These are phyloP conservation scores for Diaporthe citrichinensis DNA, from an alignment of 2,329 filamentous ascomycete species.

Conservation along the genomic window DNA sequence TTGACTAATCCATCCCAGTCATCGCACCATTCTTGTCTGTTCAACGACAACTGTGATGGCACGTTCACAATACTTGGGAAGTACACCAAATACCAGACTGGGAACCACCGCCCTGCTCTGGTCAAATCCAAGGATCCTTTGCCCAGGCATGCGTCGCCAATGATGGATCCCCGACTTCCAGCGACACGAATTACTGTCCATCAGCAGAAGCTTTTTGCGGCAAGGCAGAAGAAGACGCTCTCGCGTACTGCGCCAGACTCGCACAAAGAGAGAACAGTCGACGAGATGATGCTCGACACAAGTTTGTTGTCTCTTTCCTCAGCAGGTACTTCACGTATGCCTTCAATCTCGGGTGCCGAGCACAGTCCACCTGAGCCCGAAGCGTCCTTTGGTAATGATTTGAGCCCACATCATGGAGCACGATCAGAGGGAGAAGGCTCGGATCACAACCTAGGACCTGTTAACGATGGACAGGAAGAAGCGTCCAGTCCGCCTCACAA, in stretches of 20 bases:
- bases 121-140: conserved; percentile 25
- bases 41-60: conserved; percentile 39
- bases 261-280: background rate
- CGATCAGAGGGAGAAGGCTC: background rate
- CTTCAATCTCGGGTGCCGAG: no score
- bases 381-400: background rate
- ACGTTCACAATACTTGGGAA: conserved; percentile 11
- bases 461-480: background rate
- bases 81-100: background rate
- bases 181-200: background rate
- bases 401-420: no score
- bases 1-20: background rate
- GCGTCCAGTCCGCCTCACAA: background rate
- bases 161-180: background rate
- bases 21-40: background rate
- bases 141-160: background rate
- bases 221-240: background rate
- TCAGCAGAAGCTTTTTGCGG: background rate
- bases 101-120: background rate
- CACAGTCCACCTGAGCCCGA: background rate
- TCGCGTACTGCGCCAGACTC: no score
- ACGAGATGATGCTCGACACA: conserved; percentile 20
- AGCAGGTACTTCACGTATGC: no score
- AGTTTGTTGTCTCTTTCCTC: background rate
- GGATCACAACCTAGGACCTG: accelerated